phyloP scores from a whole-genome alignment of 2,329 filamentous ascomycete species.

The Calonectria leucothoes region DNA sequence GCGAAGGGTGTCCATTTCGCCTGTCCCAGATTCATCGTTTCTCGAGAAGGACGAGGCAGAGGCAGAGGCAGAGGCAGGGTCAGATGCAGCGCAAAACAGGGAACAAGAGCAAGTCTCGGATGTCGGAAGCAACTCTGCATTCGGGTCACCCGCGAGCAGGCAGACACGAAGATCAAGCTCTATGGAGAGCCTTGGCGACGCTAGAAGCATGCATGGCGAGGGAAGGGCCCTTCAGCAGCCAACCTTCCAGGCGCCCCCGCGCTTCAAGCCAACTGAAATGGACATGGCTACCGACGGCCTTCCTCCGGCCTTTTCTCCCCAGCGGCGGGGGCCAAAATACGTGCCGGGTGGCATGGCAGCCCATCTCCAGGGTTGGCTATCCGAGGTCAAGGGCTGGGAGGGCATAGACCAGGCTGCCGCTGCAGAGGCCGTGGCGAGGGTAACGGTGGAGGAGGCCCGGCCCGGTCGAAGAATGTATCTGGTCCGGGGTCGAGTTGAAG shows the following conservation, averaged over 20 bases:
- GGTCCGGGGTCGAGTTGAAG: conserved; percentile 31
- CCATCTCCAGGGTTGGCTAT: conserved; percentile 54
- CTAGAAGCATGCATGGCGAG: conserved; percentile 28
- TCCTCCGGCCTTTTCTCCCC: conserved; percentile 50
- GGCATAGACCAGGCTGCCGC: conserved; percentile 26
- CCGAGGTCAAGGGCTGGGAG: conserved; percentile 52
- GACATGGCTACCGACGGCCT: conserved; percentile 37
- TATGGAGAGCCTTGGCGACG: conserved; percentile 25
- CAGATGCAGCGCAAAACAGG: neutral
- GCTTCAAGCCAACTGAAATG: conserved; percentile 50
- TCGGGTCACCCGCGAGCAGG: conserved; percentile 5
- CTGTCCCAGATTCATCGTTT: conserved; percentile 28
- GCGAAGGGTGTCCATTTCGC: conserved; percentile 44
- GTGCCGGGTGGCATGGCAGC: conserved; percentile 52
- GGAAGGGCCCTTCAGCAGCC: conserved; percentile 46
- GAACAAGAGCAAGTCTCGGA: conserved; percentile 1
- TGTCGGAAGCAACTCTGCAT: neutral
- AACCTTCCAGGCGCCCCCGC: conserved; percentile 52
- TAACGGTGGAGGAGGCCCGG: conserved; percentile 46
- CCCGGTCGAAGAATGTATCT: conserved; percentile 51
- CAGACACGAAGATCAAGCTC: conserved; percentile 23
- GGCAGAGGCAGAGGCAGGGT: neutral
- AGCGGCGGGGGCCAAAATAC: conserved; percentile 50
- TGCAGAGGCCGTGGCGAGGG: conserved; percentile 29
- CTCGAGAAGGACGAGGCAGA: neutral